Evolutionary conservation across 805 yeast genomes (phyloP), one percentile per base, ranked within the genome.

Genomic region (Scheffersomyces amazonensis): DNA sequence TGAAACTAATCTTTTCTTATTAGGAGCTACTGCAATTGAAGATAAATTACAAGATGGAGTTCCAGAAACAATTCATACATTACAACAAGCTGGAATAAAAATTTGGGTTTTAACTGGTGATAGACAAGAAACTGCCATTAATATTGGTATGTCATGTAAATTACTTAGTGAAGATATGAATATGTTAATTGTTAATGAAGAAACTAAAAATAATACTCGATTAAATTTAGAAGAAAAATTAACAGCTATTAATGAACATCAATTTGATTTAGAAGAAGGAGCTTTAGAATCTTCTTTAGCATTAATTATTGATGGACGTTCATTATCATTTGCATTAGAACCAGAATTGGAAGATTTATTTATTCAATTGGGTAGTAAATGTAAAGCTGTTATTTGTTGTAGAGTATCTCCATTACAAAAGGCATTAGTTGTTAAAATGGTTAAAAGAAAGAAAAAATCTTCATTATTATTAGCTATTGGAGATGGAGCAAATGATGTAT

Each of bases 61-160:
- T 16, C 98, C 99, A 2, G 99, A 93, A 48, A 89, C 99, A 1
- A 95, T 93, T 43, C 93, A 87, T 48, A 86, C 95, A 5, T 73
- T 93, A 39, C 99, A 95, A 58, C 88, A 85, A 40, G 99, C 99
- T 0, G 98, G 98, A 12, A 90, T 95, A 47, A 91, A 89, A 59
- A 79, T 93, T 13, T 93, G 99, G 99, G 97, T 93, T 17, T 70
- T 93, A 35, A 93, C 99, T 2, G 99, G 99, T 51, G 99, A 93
- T 58, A 78, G 96, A 60, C 99, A 95, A 60, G 99, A 93, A 60
- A 93, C 99, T 11, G 99, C 99, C 0, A 86, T 93, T 48, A 93
- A 93, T 59, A 93, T 93, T 55, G 99, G 99, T 43, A 89, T 93
- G 97, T 87, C 96, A 52, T 95, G 99, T 70, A 88, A 87, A 56